Evolutionary conservation across 495 filamentous ascomycete species (phyloP), one percentile per base, ranked within the genome.

Genomic region (Cercophora sp.): DNA sequence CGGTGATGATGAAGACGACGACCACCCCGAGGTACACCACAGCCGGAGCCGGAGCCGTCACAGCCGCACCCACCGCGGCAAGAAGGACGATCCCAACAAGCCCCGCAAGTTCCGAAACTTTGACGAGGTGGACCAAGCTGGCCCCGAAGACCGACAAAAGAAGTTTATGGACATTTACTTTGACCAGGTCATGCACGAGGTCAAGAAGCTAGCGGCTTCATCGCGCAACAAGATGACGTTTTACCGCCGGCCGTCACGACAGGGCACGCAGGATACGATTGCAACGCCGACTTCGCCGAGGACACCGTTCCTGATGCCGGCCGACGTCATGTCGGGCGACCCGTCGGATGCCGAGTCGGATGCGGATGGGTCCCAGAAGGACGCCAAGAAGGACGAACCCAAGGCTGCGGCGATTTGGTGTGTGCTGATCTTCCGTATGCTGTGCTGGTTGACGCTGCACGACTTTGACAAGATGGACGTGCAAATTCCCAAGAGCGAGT

Each of bases 401-500:
- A 10, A 56, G 3, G 65, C 65, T 0, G 36, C 60, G 10, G 63
- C 59, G 2, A 70, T 75, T 26, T 78, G 75, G 75, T 72, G 72
- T 43, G 64, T 67, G 11, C 60, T 78, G n/a, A 63, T 77, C 0
- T 74, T 77, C 47, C 63, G 76, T 5, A 79, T 78, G 76, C 56
- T 79, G 26, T 78, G 73, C 58, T 78, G 76, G 76, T 55, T 79
- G 5, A 55, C 71, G 48, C 56, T 78, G 54, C 75, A 79, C 48
- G 74, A 78, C 57, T 79, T 79, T 32, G 60, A 78, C 56, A 70
- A 69, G 22, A 61, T 67, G 27, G 76, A 79, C 34, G 63, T 71
- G 9, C 71, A 73, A 63, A 64, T 75, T 6, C 56, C 74, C n/a
- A 70, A 72, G 52, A 71, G 70, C 50, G 72, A 72, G 59, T 55